Conservation (phyloP, 2,329 filamentous ascomycete genomes). For the Myriosclerotinia curreyana region DNA sequence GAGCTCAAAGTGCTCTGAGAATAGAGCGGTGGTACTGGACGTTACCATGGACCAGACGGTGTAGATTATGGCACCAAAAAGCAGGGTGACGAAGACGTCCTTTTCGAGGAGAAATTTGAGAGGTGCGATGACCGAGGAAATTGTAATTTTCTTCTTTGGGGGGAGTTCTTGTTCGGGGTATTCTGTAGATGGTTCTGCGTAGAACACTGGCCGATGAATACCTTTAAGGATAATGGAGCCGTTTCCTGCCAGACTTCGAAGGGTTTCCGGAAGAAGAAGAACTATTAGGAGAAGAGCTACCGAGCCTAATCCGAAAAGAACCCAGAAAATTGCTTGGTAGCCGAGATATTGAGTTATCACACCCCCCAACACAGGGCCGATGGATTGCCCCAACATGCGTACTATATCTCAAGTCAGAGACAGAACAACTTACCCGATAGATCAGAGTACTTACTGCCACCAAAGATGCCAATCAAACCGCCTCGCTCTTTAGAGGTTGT, state of each 20-base stretch:
- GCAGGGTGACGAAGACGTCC: constrained; percentile 46
- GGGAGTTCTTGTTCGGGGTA: constrained; percentile 29
- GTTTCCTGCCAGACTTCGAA: constrained; percentile 32
- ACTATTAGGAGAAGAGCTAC: constrained; percentile 41
- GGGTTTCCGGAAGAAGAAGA: constrained; percentile 30
- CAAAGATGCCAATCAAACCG: constrained; percentile 8
- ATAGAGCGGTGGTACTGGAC: constrained; percentile 42
- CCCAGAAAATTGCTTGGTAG: constrained; percentile 52
- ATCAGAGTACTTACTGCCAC: constrained; percentile 8
- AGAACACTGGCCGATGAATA: constrained; percentile 44
- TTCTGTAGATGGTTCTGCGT: constrained; percentile 22
- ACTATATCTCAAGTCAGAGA: constrained; percentile 5
- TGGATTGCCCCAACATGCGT: constrained; percentile 30
- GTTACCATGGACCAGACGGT: constrained; percentile 18
- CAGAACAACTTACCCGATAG: neutral
- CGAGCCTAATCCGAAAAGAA: constrained; percentile 42
- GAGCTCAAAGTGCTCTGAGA: constrained; percentile 43
- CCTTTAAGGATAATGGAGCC: constrained; percentile 35
- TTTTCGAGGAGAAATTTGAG: constrained; percentile 46
- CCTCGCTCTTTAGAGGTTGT: constrained; percentile 15
- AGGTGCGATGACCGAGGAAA: constrained; percentile 41
- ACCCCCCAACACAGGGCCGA: constrained; percentile 51
- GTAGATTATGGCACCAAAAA: constrained; percentile 14
- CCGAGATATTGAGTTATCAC: constrained; percentile 45
- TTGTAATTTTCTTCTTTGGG: constrained; percentile 36